A percentile compares a stretch with the other conserved stretches of the same genome.
Evolutionary conservation across 305 asterid genomes (phyloP).

Genomic region (Plantago coronopus): DNA sequence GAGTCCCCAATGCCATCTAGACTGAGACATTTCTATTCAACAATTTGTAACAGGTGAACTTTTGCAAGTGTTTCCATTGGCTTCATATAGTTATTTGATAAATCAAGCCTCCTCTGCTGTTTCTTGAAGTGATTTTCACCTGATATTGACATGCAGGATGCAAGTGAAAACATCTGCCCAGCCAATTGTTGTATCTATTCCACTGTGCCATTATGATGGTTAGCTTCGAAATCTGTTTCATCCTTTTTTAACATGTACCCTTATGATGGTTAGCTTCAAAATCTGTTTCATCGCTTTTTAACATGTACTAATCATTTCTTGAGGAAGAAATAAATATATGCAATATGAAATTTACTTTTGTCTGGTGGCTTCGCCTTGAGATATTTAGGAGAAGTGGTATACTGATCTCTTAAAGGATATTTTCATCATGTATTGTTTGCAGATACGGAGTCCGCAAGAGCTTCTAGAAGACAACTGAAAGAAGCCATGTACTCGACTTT

Average conservation of each 20-base stretch:
- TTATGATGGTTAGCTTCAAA: slow-evolving; percentile 65
- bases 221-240: slow-evolving; percentile 31
- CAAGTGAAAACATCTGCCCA: slow-evolving; percentile 84
- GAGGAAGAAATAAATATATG: slow-evolving; percentile 4
- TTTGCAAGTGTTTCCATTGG: slow-evolving; percentile 12
- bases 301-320: slow-evolving; percentile 2
- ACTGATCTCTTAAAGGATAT: slow-evolving; percentile 10
- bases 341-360: slow-evolving; percentile 2
- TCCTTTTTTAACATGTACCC: slow-evolving; percentile 28
- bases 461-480: slow-evolving; percentile 68
- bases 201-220: slow-evolving; percentile 88
- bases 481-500: slow-evolving; percentile 73
- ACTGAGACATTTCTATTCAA: slow-evolving; percentile 84
- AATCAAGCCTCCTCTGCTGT: not conserved
- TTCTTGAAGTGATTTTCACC: slow-evolving; percentile 9
- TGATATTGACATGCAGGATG: slow-evolving; percentile 61
- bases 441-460: slow-evolving; percentile 80
- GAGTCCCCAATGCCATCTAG: slow-evolving; percentile 94
- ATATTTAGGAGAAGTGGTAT: not conserved
- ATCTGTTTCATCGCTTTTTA: slow-evolving; percentile 6
- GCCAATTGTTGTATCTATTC: slow-evolving; percentile 83
- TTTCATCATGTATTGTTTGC: slow-evolving; percentile 24
- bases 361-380: slow-evolving; percentile 8
- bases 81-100: not conserved
- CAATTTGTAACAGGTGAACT: slow-evolving; percentile 77